A percentile compares a stretch with the other conserved stretches of the same genome.
Evolutionary conservation across 495 filamentous ascomycete genomes (phyloP).

Genomic region (Platismatia glauca): DNA sequence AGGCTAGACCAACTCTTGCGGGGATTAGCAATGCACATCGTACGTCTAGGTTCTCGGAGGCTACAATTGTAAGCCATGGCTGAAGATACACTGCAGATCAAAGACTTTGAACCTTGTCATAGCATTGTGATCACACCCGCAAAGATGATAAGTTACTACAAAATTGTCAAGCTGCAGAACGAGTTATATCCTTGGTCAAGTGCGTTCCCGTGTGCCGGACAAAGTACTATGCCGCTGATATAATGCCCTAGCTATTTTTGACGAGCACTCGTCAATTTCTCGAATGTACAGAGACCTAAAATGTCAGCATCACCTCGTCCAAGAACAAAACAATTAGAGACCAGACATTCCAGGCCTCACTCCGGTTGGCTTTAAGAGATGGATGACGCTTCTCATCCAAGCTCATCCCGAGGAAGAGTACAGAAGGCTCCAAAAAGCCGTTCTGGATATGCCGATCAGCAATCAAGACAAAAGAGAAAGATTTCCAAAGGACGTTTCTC

Average conservation of each 20-base stretch:
- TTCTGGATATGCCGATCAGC: constrained; percentile 65
- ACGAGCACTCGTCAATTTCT: constrained; percentile 50
- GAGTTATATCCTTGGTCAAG: no score
- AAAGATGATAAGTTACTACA: no score
- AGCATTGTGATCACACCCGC: constrained; percentile 58
- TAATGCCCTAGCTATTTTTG: constrained; percentile 14
- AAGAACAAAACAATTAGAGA: constrained; percentile 45
- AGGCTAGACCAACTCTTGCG: constrained; percentile 65
- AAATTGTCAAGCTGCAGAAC: no score
- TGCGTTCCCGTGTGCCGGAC: no score
- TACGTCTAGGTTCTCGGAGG: constrained; percentile 32
- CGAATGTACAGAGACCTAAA: constrained; percentile 66
- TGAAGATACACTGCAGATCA: constrained; percentile 21
- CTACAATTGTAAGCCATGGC: no score
- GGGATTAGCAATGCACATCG: constrained; percentile 69
- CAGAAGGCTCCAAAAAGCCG: constrained; percentile 60
- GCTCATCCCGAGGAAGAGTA: constrained; percentile 73
- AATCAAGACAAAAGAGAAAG: no score
- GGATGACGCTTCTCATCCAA: constrained; percentile 66
- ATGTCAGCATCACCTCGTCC: constrained; percentile 75
- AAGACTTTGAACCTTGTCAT: no score
- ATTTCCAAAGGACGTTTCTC: no score
- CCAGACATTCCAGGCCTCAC: constrained; percentile 73
- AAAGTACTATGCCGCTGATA: no score
- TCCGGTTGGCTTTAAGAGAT: constrained; percentile 65